phyloP scores from a whole-genome alignment of 169 alveolate genomes.

The Toxoplasma gondii region DNA sequence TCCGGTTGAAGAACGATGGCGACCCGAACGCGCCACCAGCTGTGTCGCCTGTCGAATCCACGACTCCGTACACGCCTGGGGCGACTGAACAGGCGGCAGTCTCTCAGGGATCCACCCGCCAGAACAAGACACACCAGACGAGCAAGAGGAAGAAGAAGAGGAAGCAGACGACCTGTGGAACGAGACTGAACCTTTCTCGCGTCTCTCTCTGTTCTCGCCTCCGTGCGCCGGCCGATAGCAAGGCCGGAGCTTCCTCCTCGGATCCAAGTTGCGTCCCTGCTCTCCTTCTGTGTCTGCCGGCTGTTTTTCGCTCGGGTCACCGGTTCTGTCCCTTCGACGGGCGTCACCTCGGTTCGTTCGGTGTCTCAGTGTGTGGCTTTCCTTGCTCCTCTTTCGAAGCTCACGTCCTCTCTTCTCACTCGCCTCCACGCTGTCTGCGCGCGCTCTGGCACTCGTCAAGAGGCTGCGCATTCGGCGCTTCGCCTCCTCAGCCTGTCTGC shows the following conservation, averaged over 20 bases:
- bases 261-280: too few relatives aligned
- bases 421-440: not conserved
- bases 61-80: not conserved
- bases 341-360: not conserved
- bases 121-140: not conserved
- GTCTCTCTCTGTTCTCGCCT: not conserved
- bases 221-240: too few relatives aligned
- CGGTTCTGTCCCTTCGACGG: not conserved
- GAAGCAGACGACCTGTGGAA: not conserved
- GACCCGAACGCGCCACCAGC: not conserved
- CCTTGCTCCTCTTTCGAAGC: not conserved
- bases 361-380: too few relatives aligned
- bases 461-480: not conserved
- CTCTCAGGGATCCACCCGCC: not conserved
- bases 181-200: not conserved
- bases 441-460: not conserved
- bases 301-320: too few relatives aligned
- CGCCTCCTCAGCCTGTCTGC: not conserved
- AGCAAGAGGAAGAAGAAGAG: not conserved
- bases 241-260: too few relatives aligned
- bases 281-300: too few relatives aligned
- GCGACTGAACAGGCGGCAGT: conserved; percentile 28
- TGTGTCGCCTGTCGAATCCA: not conserved
- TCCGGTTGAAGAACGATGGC: not conserved
- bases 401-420: not conserved